Evolutionary conservation across 352 stramenopile species (phyloP).

Genomic region (Pythium grandisporangium): DNA sequence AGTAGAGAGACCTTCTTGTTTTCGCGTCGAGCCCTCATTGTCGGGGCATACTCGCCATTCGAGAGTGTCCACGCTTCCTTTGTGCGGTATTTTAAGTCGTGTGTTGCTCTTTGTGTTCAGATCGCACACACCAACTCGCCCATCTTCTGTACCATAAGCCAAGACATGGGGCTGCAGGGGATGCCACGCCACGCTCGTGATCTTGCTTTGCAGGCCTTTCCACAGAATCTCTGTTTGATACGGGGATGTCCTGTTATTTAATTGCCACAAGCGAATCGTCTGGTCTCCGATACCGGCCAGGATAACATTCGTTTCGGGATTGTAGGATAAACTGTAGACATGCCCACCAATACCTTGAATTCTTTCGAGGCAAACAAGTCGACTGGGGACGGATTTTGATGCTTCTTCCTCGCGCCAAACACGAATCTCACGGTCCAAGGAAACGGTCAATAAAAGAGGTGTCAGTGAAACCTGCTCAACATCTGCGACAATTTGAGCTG

Average conservation of each 20-base stretch:
- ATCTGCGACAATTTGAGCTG: background rate
- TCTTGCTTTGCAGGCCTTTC: constrained; percentile 72
- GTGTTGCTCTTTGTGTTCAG: constrained; percentile 36
- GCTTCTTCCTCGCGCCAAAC: constrained; percentile 31
- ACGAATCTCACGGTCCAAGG: constrained; percentile 55
- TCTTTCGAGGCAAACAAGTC: constrained; percentile 23
- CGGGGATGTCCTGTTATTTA: constrained; percentile 6
- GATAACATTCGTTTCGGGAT: constrained; percentile 14
- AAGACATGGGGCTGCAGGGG: constrained; percentile 35
- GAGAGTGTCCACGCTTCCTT: constrained; percentile 25
- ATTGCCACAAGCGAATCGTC: constrained; percentile 58
- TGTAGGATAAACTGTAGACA: constrained; percentile 44
- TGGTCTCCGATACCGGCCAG: constrained; percentile 61
- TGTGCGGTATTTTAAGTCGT: constrained; percentile 35
- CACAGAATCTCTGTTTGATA: constrained; percentile 47
- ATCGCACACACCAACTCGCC: constrained; percentile 50
- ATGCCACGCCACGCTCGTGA: constrained; percentile 62
- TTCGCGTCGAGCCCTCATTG: background rate
- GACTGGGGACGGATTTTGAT: background rate
- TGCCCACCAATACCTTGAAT: constrained; percentile 52
- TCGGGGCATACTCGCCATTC: too few relatives aligned
- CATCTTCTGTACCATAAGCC: constrained; percentile 69
- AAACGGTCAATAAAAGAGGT: constrained; percentile 38
- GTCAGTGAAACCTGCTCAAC: constrained; percentile 2
- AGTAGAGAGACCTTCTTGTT: constrained; percentile 1